phyloP scores from a whole-genome alignment of 2,329 filamentous ascomycete species.

The Emmonsia crescens region DNA sequence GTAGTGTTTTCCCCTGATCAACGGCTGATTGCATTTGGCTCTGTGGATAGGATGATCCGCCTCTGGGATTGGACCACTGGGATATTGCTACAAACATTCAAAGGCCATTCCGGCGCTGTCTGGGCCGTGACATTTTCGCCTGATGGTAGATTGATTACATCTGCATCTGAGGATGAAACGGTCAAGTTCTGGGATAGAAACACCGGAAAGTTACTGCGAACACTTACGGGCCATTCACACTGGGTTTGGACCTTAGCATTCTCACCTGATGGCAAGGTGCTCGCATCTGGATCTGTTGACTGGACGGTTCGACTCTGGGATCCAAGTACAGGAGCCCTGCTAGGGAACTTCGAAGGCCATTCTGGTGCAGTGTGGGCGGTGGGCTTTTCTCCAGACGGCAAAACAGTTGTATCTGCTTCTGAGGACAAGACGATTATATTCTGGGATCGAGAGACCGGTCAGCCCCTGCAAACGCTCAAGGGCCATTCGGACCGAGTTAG shows the following conservation, averaged over 20 bases:
- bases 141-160: constrained; percentile 11
- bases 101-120: constrained; percentile 11
- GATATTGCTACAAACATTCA: constrained; percentile 4
- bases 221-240: constrained; percentile 13
- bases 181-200: constrained; percentile 12
- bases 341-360: constrained; percentile 8
- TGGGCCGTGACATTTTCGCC: constrained; percentile 14
- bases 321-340: background rate
- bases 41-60: background rate
- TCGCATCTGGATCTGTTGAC: constrained; percentile 18
- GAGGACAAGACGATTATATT: constrained; percentile 1
- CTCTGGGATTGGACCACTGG: constrained; percentile 4
- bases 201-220: constrained; percentile 8
- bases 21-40: background rate
- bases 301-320: constrained; percentile 17
- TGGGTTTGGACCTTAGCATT: constrained; percentile 15
- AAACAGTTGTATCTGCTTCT: constrained; percentile 10
- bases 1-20: background rate
- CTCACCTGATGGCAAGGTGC: constrained; percentile 15
- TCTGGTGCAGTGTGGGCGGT: background rate
- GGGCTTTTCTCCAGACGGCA: constrained; percentile 12
- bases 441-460: constrained; percentile 5
- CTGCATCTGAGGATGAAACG: constrained; percentile 13
- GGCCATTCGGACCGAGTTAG: constrained; percentile 6
- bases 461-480: background rate